These are phyloP conservation scores for Rozella allomycis DNA, from an alignment of 371 early-diverging fungal genomes.

Conservation along the genomic window DNA sequence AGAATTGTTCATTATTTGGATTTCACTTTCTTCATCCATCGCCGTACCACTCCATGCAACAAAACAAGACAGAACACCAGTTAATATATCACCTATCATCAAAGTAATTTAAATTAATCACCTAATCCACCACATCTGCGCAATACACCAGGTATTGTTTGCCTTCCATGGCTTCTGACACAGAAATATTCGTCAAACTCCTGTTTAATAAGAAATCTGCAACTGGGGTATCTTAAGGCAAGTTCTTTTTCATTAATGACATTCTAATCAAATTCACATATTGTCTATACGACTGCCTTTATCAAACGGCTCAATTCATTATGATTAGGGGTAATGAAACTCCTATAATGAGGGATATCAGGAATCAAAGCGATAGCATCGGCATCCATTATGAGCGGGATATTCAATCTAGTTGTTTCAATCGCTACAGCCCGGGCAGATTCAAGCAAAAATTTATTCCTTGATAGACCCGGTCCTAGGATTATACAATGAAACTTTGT, in stretches of 20 bases:
- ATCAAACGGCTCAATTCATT: constrained; percentile 66
- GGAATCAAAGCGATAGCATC: not conserved
- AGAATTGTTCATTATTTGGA: no score
- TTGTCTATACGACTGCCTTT: constrained; percentile 29
- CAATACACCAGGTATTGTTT: no score
- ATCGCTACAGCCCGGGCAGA: constrained; percentile 33
- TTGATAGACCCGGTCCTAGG: constrained; percentile 74
- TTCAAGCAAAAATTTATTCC: constrained; percentile 42
- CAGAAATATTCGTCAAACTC: no score
- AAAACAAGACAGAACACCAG: constrained; percentile 67
- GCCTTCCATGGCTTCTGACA: no score
- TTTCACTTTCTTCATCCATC: no score
- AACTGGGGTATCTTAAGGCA: no score
- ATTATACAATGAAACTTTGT: constrained; percentile 58
- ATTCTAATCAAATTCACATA: no score
- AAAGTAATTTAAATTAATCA: no score
- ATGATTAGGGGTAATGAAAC: constrained; percentile 76
- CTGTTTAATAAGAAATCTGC: no score
- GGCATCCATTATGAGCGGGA: constrained; percentile 78
- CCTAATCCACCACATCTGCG: constrained; percentile 97
- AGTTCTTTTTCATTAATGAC: no score
- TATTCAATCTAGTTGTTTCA: constrained; percentile 27
- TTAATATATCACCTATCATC: no score
- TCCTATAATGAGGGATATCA: constrained; percentile 25
- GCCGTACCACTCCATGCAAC: no score